A percentile compares a stretch with the other conserved stretches of the same genome.
These are phyloP conservation scores for Podila epigama DNA, from an alignment of 192 early-diverging fungal species.

Conservation along the genomic window DNA sequence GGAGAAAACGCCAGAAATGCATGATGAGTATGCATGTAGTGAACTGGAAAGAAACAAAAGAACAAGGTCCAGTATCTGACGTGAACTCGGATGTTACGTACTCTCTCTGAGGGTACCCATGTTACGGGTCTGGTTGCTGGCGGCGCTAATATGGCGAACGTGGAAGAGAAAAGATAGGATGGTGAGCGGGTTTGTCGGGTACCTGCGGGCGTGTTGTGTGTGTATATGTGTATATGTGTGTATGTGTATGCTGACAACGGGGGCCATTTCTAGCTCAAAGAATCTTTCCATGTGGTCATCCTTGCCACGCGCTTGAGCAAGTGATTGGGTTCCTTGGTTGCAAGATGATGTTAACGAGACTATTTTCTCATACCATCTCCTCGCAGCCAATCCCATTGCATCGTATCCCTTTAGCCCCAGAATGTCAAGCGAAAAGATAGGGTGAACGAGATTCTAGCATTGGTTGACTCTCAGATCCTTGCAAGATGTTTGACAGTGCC, in stretches of 20 bases:
- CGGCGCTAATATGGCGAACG: conserved; percentile 64
- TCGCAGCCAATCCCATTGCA: no score
- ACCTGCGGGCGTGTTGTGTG: background rate
- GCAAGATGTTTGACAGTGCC: no score
- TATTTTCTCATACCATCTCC: no score
- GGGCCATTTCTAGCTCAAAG: background rate
- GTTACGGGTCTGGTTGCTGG: conserved; percentile 78
- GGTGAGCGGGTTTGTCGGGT: background rate
- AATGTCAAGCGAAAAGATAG: no score
- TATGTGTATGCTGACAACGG: background rate
- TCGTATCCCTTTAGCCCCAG: no score
- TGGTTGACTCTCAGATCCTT: no score
- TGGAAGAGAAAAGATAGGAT: background rate
- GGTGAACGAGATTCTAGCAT: no score
- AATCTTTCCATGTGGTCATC: no score
- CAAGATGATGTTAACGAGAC: no score
- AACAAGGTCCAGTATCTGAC: background rate
- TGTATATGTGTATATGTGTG: background rate
- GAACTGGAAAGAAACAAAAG: background rate
- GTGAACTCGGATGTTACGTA: conserved; percentile 46
- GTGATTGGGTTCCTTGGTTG: no score
- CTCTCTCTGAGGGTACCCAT: conserved; percentile 96
- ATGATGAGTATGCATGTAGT: background rate
- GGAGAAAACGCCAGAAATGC: background rate
- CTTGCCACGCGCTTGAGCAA: no score